Evolutionary conservation across 331 rosid genomes (phyloP).

Genomic region (Acacia concinna): DNA sequence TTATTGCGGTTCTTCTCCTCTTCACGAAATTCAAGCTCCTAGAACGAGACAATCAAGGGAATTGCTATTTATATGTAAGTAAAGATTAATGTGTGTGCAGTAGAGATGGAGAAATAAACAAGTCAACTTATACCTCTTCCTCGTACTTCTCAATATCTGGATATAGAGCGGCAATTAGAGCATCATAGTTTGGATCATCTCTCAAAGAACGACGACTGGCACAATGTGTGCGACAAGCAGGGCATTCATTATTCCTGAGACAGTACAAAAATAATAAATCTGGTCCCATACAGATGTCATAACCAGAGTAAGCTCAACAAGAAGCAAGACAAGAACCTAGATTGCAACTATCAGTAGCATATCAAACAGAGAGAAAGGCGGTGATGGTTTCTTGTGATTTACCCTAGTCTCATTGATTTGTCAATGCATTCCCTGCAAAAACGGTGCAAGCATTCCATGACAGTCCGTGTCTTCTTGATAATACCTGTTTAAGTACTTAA

Average conservation of each 20-base stretch:
- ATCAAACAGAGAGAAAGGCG: constrained; percentile 22
- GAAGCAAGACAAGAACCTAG: constrained; percentile 24
- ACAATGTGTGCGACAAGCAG: constrained; percentile 98
- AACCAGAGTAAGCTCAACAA: neutral
- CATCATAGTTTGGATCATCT: constrained; percentile 95
- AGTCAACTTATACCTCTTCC: constrained; percentile 65
- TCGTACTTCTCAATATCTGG: constrained; percentile 97
- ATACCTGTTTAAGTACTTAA: constrained; percentile 60
- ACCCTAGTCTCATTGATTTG: constrained; percentile 98
- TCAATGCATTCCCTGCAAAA: constrained; percentile 99
- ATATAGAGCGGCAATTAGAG: constrained; percentile 76
- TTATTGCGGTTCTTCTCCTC: constrained; percentile 92
- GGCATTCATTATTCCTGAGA: constrained; percentile 94
- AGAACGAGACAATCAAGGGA: constrained; percentile 31
- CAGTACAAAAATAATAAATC: constrained; percentile 27
- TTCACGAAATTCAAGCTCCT: constrained; percentile 94
- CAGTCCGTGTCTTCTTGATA: constrained; percentile 92
- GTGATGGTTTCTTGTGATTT: constrained; percentile 31
- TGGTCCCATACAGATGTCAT: neutral
- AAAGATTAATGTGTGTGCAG: neutral
- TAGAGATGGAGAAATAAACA: constrained; percentile 28
- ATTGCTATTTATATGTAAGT: constrained; percentile 23
- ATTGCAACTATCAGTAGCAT: constrained; percentile 28
- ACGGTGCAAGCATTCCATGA: constrained; percentile 97
- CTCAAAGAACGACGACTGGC: constrained; percentile 98